Conservation (phyloP, 2,329 filamentous ascomycete species). For the Juglanconis sp. region DNA sequence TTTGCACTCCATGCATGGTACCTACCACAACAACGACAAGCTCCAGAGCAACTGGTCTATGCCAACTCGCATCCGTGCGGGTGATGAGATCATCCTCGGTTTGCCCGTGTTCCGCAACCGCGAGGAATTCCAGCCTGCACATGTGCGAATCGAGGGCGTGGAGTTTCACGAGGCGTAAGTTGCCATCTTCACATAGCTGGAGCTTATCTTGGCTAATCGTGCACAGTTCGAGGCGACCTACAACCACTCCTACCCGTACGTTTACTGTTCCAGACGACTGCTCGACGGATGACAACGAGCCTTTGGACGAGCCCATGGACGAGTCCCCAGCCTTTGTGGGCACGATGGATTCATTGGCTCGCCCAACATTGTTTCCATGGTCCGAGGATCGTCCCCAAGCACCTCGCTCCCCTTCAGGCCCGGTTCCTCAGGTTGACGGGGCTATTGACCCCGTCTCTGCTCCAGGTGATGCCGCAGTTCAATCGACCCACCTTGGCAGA, state of each 20-base stretch:
- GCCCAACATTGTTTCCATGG: too few species aligned
- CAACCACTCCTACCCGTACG: conserved; percentile 12
- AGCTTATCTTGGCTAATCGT: neutral
- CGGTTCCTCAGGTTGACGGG: conserved; percentile 4
- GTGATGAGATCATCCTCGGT: conserved; percentile 38
- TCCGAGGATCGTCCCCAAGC: too few species aligned
- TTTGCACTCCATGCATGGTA: conserved; percentile 51
- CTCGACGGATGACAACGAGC: conserved; percentile 17
- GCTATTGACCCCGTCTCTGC: neutral
- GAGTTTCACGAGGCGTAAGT: conserved; percentile 21
- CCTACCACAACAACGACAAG: conserved; percentile 38
- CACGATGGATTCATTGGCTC: too few species aligned
- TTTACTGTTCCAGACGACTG: conserved; percentile 18
- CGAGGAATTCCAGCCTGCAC: conserved; percentile 28
- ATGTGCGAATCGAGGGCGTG: conserved; percentile 23
- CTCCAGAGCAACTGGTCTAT: conserved; percentile 21
- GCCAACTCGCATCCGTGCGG: conserved; percentile 24
- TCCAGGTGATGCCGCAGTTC: neutral
- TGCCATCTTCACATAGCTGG: neutral
- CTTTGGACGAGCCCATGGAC: conserved; percentile 4
- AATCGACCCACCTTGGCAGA: neutral
- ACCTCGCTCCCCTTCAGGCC: too few species aligned
- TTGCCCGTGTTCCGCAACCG: conserved; percentile 35
- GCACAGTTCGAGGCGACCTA: neutral
- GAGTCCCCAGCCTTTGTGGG: too few species aligned